phyloP scores from a whole-genome alignment of 2,329 filamentous ascomycete species.

The Didymella glomerata region DNA sequence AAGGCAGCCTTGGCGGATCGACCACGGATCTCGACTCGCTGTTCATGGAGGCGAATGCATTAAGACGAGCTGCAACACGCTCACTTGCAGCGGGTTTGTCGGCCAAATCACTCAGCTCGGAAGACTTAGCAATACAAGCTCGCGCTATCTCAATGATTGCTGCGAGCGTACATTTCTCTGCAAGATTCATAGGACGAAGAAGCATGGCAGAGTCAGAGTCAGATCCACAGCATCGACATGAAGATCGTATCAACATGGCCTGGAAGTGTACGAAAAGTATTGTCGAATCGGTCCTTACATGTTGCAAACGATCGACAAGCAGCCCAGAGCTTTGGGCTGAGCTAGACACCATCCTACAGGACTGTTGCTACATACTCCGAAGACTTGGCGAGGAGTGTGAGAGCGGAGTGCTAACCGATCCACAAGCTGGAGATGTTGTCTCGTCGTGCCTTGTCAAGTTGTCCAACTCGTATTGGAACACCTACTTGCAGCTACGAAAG shows the following conservation, averaged over 20 bases:
- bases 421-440: conserved; percentile 25
- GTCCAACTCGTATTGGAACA: conserved; percentile 75
- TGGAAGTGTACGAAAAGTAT: conserved; percentile 45
- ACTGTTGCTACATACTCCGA: conserved; percentile 41
- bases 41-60: conserved; percentile 46
- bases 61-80: conserved; percentile 45
- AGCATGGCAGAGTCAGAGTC: conserved; percentile 28
- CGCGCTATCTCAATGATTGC: conserved; percentile 38
- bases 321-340: conserved; percentile 41
- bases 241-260: conserved; percentile 35
- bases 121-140: conserved; percentile 17
- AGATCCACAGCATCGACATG: conserved; percentile 29
- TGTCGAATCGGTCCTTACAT: conserved; percentile 47
- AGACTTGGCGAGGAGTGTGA: conserved; percentile 35
- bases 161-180: conserved; percentile 44
- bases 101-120: conserved; percentile 13
- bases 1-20: conserved; percentile 44
- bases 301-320: conserved; percentile 41
- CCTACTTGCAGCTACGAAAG: conserved; percentile 63
- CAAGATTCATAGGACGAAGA: conserved; percentile 42
- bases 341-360: conserved; percentile 44
- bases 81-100: conserved; percentile 28
- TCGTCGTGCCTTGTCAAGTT: conserved; percentile 65
- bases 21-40: conserved; percentile 46
- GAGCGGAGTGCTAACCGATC: conserved; percentile 8